Evolutionary conservation across 1,139 yeast species (phyloP).

Genomic region (Hansenula lynferdii): DNA sequence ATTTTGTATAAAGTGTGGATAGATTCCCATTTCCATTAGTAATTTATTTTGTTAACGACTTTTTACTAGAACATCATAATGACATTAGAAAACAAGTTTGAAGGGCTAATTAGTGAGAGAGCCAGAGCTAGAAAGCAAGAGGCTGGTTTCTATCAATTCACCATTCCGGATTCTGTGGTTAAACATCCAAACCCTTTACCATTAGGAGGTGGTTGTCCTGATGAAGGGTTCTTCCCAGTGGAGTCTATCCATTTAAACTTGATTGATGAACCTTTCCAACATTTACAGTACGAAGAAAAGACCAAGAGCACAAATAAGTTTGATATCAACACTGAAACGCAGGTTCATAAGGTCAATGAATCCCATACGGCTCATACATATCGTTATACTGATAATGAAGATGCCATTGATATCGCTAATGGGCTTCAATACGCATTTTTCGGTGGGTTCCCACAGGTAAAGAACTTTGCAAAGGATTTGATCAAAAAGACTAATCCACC

Average conservation of each 20-base stretch:
- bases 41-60: neutral
- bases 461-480: constrained; percentile 38
- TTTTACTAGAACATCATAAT: neutral
- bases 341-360: constrained; percentile 15
- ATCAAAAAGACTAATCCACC: constrained; percentile 43
- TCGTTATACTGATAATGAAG: constrained; percentile 22
- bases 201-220: constrained; percentile 54
- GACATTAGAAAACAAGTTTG: constrained; percentile 12
- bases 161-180: constrained; percentile 36
- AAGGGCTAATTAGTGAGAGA: constrained; percentile 11
- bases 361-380: constrained; percentile 12
- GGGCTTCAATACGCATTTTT: constrained; percentile 48
- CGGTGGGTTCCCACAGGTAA: constrained; percentile 39
- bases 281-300: constrained; percentile 16
- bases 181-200: constrained; percentile 42
- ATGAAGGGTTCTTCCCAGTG: constrained; percentile 54
- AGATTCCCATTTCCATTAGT: too few species aligned
- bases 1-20: neutral
- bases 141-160: constrained; percentile 16
- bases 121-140: constrained; percentile 15
- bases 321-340: constrained; percentile 17
- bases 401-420: constrained; percentile 34
- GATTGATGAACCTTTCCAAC: constrained; percentile 36
- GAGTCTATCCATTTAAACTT: constrained; percentile 44
- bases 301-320: constrained; percentile 13